Evolutionary conservation across 306 rosid genomes (phyloP).

Genomic region (Vigna angularis): DNA sequence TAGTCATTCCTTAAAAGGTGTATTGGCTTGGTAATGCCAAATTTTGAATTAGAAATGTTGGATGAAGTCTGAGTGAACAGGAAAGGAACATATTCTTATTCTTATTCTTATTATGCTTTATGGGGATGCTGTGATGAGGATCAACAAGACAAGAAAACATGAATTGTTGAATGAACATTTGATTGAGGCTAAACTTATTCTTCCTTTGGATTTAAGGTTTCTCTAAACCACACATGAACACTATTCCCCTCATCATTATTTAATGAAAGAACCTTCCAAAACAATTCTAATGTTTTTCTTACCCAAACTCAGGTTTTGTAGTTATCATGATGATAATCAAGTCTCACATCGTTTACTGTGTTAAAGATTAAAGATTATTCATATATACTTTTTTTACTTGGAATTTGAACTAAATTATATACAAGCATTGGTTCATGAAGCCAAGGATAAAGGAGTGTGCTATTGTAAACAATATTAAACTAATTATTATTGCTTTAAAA

Average conservation of each 20-base stretch:
- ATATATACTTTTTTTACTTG: no score
- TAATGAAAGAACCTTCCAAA: background rate
- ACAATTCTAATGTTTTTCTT: background rate
- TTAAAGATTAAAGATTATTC: no score
- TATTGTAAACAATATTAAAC: no score
- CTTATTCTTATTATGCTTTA: slow-evolving; percentile 47
- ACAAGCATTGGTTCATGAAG: no score
- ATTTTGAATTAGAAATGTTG: slow-evolving; percentile 16
- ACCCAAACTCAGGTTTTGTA: no score
- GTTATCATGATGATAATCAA: no score
- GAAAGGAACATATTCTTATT: slow-evolving; percentile 52
- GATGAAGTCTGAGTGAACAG: slow-evolving; percentile 44
- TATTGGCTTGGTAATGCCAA: background rate
- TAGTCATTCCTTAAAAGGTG: slow-evolving; percentile 38
- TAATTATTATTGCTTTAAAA: background rate
- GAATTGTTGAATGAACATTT: slow-evolving; percentile 29
- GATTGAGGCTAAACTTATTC: slow-evolving; percentile 39
- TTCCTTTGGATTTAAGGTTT: slow-evolving; percentile 43
- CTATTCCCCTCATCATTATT: slow-evolving; percentile 18
- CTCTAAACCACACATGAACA: slow-evolving; percentile 14
- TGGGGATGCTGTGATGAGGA: slow-evolving; percentile 42
- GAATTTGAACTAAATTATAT: no score
- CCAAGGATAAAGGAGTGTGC: no score
- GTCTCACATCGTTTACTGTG: no score
- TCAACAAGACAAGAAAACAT: slow-evolving; percentile 33